A percentile compares a stretch with the other conserved stretches of the same genome.
Conservation (phyloP, 2,329 filamentous ascomycete species). For the Cladosporium sp. region DNA sequence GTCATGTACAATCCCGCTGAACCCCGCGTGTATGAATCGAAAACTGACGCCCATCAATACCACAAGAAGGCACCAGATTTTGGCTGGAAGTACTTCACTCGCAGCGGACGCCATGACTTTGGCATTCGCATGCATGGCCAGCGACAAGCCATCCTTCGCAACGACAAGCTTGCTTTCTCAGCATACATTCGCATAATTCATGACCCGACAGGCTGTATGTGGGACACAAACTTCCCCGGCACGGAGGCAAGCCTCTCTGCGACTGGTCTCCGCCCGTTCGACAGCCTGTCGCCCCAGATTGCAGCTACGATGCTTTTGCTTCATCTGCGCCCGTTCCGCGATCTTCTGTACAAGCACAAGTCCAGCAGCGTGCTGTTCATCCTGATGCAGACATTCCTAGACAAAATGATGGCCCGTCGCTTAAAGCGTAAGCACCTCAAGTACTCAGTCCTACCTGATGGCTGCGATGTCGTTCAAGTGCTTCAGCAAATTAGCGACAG, state of each 20-base stretch:
- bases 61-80: conserved; percentile 53
- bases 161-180: conserved; percentile 57
- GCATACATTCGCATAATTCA: conserved; percentile 56
- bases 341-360: conserved; percentile 44
- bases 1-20: conserved; percentile 59
- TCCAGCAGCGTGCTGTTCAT: neutral
- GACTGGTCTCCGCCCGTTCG: conserved; percentile 50
- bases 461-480: conserved; percentile 21
- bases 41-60: conserved; percentile 54
- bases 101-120: conserved; percentile 53
- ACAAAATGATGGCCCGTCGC: conserved; percentile 22
- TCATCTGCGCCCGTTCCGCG: conserved; percentile 53
- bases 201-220: conserved; percentile 54
- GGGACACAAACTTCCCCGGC: conserved; percentile 43
- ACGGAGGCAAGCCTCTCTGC: conserved; percentile 42
- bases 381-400: conserved; percentile 17
- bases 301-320: conserved; percentile 54
- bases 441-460: conserved; percentile 4
- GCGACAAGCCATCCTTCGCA: conserved; percentile 52
- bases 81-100: conserved; percentile 56
- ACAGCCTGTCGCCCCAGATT: conserved; percentile 28
- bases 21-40: conserved; percentile 51
- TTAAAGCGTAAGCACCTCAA: conserved; percentile 7
- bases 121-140: conserved; percentile 51
- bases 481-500: conserved; percentile 15